Evolutionary conservation across 2,329 filamentous ascomycete species (phyloP), one percentile per base, ranked within the genome.

Genomic region (Aspergillus arachidicola): DNA sequence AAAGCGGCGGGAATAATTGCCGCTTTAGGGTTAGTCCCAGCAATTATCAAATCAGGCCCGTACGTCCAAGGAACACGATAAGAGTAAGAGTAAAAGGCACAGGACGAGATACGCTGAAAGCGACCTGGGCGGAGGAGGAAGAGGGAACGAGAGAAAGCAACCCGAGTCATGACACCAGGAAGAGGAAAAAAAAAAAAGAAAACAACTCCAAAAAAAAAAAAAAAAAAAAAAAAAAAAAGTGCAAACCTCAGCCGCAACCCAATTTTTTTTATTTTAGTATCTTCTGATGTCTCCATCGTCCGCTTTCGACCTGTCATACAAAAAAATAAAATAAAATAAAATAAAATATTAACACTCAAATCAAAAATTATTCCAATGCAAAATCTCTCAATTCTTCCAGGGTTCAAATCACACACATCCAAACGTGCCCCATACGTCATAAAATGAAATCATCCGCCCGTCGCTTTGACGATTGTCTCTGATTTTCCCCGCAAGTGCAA

Each of bases 231-330:
- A 41, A 38, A 3, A 16, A 38, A 36, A 46, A 46, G 34, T 48
- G 21, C 45, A 41, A 23, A 26, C 45, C 45, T 23, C 43, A 46
- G 43, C 43, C 21, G n/a, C 21, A 28, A 26, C 23, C 11, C 6
- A 7, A 14, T 16, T 7, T 26, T 48, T 12, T 12, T 45, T 4
- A 23, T 28, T 48, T 48, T 48, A 9, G 14, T 48, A 14, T 28
- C 26, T 26, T 48, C 23, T 48, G 23, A 26, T 48, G 43, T 45
- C 43, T 23, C 43, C 43, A 48, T 48, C 45, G 3, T 48, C 51
- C 51, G 32, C 51, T 55, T 55, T 55, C 32, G 32, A 55, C 51
- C 51, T 55, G 51, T 55, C 51, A 55, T 38, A 55, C 51, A 6
- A 41, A n/a, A 41, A n/a, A 36, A 28, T 21, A 21, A 32, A 6